These are phyloP conservation scores for Coemansia sp. DNA, from an alignment of 192 early-diverging fungal species.

Conservation along the genomic window DNA sequence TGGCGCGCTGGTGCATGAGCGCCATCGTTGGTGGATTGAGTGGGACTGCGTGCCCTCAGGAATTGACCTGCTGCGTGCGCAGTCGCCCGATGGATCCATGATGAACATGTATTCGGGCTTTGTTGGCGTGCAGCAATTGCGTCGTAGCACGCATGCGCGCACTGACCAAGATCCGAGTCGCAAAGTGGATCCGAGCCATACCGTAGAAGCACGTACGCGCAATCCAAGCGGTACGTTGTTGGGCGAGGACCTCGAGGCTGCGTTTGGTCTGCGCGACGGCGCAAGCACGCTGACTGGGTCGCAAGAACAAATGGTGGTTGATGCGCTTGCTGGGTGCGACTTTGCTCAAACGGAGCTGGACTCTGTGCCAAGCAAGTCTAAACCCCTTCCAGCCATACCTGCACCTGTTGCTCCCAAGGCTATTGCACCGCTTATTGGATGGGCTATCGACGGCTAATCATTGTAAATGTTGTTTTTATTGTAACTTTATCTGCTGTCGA, in stretches of 20 bases:
- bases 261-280: slow-evolving; percentile 12
- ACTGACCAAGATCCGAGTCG: not conserved
- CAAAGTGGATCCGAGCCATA: no score
- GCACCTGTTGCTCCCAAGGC: slow-evolving; percentile 9
- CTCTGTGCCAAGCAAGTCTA: not conserved
- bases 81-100: not conserved
- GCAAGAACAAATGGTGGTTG: slow-evolving; percentile 2
- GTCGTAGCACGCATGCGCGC: not conserved
- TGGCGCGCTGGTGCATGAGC: slow-evolving; percentile 19
- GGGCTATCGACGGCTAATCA: slow-evolving; percentile 31
- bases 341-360: not conserved
- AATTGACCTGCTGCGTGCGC: slow-evolving; percentile 33
- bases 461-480: not conserved
- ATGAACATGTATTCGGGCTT: slow-evolving; percentile 48
- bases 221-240: slow-evolving; percentile 18
- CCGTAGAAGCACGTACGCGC: not conserved
- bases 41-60: slow-evolving; percentile 46
- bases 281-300: slow-evolving; percentile 23
- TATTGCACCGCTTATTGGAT: slow-evolving; percentile 44
- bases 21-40: slow-evolving; percentile 28
- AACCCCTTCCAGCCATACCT: not conserved
- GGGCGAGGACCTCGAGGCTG: slow-evolving; percentile 21
- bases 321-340: not conserved
- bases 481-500: not conserved
- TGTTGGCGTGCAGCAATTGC: slow-evolving; percentile 43